phyloP scores from a whole-genome alignment of 164 flowering plant species.

The Santalum album region DNA sequence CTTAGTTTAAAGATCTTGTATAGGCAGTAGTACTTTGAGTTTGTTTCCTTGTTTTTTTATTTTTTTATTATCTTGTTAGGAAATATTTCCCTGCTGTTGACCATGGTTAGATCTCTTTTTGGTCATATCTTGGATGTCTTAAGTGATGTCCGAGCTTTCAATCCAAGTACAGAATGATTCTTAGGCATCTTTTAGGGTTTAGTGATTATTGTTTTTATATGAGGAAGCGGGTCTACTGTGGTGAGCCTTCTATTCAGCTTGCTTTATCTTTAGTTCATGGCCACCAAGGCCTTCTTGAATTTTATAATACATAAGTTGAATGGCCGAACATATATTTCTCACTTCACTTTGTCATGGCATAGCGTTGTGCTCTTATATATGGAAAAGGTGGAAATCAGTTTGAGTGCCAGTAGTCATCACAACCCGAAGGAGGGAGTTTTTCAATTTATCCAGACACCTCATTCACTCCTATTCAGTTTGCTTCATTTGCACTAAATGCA shows the following conservation, averaged over 20 bases:
- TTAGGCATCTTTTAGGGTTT: conserved; percentile 61
- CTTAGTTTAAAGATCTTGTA: no score
- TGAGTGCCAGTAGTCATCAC: conserved; percentile 27
- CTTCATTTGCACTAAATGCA: no score
- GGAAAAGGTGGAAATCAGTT: conserved; percentile 50
- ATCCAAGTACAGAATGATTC: conserved; percentile 69
- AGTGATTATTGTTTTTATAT: conserved; percentile 68
- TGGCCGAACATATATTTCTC: no score
- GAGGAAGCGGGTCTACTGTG: conserved; percentile 55
- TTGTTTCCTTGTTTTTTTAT: no score
- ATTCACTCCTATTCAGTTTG: conserved; percentile 78
- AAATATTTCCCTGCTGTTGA: conserved; percentile 31
- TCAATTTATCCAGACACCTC: conserved; percentile 62
- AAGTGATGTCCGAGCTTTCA: conserved; percentile 73
- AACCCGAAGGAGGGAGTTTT: conserved; percentile 63
- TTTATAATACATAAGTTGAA: no score
- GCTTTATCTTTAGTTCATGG: background rate
- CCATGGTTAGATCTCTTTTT: conserved; percentile 61
- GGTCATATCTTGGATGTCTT: conserved; percentile 68
- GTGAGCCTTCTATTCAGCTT: conserved; percentile 38
- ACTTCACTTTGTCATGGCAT: background rate
- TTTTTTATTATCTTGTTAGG: conserved; percentile 29
- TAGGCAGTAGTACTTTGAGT: no score
- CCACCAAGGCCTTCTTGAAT: no score
- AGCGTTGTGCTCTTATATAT: conserved; percentile 59